Evolutionary conservation across 169 alveolate genomes (phyloP).

Genomic region (Cystoisospora suis): DNA sequence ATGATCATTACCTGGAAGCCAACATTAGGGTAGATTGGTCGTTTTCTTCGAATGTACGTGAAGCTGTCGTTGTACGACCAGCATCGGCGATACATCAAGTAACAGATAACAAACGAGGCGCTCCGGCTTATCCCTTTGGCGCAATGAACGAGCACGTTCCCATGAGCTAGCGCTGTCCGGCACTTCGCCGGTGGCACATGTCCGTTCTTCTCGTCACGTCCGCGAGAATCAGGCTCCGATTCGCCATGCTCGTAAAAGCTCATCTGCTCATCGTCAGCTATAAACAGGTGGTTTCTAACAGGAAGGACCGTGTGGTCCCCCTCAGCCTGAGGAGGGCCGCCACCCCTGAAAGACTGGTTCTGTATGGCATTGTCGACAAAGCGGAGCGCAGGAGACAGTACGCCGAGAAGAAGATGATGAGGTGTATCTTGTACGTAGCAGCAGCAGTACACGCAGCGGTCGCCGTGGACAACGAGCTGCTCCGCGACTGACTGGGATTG

Average conservation of each 20-base stretch:
- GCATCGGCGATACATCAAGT: slow-evolving; percentile 41
- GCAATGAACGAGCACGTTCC: slow-evolving; percentile 50
- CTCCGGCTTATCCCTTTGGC: slow-evolving; percentile 39
- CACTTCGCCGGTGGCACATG: not conserved
- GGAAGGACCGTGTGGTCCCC: not conserved
- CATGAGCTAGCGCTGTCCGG: not conserved
- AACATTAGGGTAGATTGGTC: slow-evolving; percentile 45
- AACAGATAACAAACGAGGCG: slow-evolving; percentile 37
- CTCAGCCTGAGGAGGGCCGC: not conserved
- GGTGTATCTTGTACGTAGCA: slow-evolving; percentile 33
- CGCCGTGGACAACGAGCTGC: slow-evolving; percentile 11
- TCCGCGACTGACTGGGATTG: not conserved
- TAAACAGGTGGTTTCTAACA: not conserved
- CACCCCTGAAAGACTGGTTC: slow-evolving; percentile 4
- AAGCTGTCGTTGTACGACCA: slow-evolving; percentile 46
- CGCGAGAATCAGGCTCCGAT: not conserved
- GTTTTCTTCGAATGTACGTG: not conserved
- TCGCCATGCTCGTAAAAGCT: not conserved
- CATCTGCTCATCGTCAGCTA: not conserved
- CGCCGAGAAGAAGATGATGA: slow-evolving; percentile 1
- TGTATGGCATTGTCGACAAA: not conserved
- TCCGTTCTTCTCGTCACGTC: not conserved
- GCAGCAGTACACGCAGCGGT: slow-evolving; percentile 32
- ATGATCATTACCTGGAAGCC: slow-evolving; percentile 55
- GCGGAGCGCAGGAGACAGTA: not conserved